Base-by-base conservation (phyloP, 169 alveolate species). In the Cryptosporidium muris region DNA sequence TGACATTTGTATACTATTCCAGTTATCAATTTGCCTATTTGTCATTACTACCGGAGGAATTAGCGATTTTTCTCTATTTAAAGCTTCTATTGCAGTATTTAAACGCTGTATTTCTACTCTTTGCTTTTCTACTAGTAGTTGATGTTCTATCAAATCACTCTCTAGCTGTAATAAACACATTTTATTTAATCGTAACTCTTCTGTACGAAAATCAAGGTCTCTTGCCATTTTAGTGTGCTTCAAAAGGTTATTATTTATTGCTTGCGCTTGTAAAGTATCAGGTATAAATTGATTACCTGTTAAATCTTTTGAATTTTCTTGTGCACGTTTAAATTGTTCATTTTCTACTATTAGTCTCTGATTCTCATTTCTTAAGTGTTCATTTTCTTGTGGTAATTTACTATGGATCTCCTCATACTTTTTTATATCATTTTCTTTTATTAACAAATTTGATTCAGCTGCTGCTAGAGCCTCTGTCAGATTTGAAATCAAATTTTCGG, bases 141-240 rank as follows among this genome's bases (percentile, higher is more conserved):
- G 85, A 12, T 74, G 85, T 40, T 74, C 85, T 58, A 74, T 12
- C 8, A 74, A 48, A 60, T 74, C 85, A 54, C 85, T 74, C 47
- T 74, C 85, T 34, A 74, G 48, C 48, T 74, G 85, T 4, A 74
- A 60, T n/a, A 74, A 34, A 74, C 85, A 74, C 85, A 74, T 74
- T 11, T 74, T 74, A 45, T 74, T 74, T 34, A 74, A 66, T 60
- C 85, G 54, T 25, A 74, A 45, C 40, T 74, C 85, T 45, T 74
- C 85, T 34, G 85, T 74, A 25, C 67, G 52, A 16, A 74, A 74
- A 34, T 74, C 68, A 25, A 74, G 60, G 11, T 74, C 85, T 47
- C 68, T 56, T 2, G 85, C 85, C 37, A 74, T 25, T 34, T 74
- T 74, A 43, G 85, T 36, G 45, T 74, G 85, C 14, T 56, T 74